Conservation (phyloP, 2,329 filamentous ascomycete genomes). For the Scytalidium sp. region DNA sequence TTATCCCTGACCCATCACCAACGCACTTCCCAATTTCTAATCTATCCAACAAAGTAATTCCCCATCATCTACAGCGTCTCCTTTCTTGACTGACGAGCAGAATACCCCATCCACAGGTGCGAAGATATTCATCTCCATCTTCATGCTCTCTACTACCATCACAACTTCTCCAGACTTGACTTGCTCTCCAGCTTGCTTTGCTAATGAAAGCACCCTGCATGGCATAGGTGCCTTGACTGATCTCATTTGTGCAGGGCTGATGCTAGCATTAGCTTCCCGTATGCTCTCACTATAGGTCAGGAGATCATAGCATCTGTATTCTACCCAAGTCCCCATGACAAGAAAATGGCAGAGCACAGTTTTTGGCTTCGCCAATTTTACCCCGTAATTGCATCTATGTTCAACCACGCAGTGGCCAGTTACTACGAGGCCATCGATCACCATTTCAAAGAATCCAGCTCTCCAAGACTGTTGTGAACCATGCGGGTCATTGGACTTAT, state of each 20-base stretch:
- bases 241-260: background rate
- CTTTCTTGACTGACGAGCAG: conserved; percentile 22
- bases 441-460: too few species aligned
- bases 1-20: too few species aligned
- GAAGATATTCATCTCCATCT: conserved; percentile 35
- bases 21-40: too few species aligned
- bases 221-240: conserved; percentile 30
- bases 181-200: conserved; percentile 28
- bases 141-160: conserved; percentile 41
- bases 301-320: background rate
- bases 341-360: too few species aligned
- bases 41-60: background rate
- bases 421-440: too few species aligned
- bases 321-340: background rate
- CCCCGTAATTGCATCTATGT: too few species aligned
- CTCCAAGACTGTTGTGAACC: too few species aligned
- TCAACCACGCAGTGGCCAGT: too few species aligned
- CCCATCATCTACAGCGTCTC: conserved; percentile 32
- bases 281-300: conserved; percentile 26
- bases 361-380: too few species aligned
- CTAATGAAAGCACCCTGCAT: conserved; percentile 30
- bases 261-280: conserved; percentile 5
- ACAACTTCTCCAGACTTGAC: conserved; percentile 29
- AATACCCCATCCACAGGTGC: conserved; percentile 26
- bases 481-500: too few species aligned